Percentiles rank a stretch among this genome's conserved stretches.
Conservation (phyloP, 805 yeast genomes). For the Torulaspora gathmanii region DNA sequence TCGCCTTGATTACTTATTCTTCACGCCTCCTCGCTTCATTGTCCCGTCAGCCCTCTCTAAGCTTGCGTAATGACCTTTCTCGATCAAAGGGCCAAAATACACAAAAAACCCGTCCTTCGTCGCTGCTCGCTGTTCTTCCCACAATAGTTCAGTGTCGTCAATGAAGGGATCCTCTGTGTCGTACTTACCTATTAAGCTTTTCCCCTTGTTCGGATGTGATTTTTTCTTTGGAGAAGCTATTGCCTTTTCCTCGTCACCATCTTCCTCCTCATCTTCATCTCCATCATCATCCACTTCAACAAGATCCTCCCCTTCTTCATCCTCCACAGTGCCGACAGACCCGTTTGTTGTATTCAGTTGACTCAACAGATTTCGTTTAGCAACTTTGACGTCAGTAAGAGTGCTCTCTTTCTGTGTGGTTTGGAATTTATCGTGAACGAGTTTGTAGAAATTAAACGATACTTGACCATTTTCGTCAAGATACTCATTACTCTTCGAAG, state of each 20-base stretch:
- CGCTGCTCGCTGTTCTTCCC: slow-evolving; percentile 91
- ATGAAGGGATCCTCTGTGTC: slow-evolving; percentile 93
- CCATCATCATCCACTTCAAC: slow-evolving; percentile 22
- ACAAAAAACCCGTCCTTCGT: slow-evolving; percentile 96
- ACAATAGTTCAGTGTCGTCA: slow-evolving; percentile 85
- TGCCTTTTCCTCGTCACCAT: slow-evolving; percentile 16
- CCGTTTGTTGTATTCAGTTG: slow-evolving; percentile 19
- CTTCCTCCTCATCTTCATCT: slow-evolving; percentile 21
- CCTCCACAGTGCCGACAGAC: slow-evolving; percentile 20
- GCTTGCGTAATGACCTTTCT: slow-evolving; percentile 47
- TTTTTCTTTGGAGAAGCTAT: slow-evolving; percentile 28
- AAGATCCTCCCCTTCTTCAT: slow-evolving; percentile 26
- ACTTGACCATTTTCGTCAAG: slow-evolving; percentile 37
- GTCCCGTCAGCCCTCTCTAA: slow-evolving; percentile 46
- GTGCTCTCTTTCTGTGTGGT: slow-evolving; percentile 2
- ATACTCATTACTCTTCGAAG: slow-evolving; percentile 27
- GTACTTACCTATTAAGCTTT: slow-evolving; percentile 82
- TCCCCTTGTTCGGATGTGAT: slow-evolving; percentile 44
- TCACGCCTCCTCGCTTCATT: slow-evolving; percentile 37
- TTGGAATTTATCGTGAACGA: slow-evolving; percentile 20
- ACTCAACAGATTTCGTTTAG: slow-evolving; percentile 23
- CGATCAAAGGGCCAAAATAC: slow-evolving; percentile 85
- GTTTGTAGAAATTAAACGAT: slow-evolving; percentile 28
- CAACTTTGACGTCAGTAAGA: slow-evolving; percentile 10
- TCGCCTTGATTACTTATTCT: slow-evolving; percentile 22